phyloP scores from a whole-genome alignment of 2,329 filamentous ascomycete species.

The Pseudovirgaria hyperparasitica region DNA sequence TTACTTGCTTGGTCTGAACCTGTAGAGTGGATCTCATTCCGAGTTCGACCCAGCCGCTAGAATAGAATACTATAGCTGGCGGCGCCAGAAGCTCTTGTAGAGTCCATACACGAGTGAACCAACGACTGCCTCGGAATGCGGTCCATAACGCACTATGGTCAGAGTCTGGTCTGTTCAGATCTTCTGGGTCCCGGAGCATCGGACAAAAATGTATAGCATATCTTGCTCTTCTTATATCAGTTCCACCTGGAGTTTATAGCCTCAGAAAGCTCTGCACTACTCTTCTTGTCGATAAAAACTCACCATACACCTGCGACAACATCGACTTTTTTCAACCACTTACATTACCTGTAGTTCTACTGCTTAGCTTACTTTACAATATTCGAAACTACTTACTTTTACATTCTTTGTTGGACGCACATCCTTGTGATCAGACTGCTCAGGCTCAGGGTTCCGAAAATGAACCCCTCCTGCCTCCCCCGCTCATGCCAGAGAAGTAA shows the following conservation, averaged over 20 bases:
- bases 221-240: constrained; percentile 4
- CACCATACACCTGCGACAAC: constrained; percentile 3
- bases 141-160: too few relatives aligned
- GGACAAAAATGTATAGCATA: constrained; percentile 4
- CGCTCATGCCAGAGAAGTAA: constrained; percentile 5
- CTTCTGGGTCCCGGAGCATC: constrained; percentile 4
- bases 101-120: constrained; percentile 4
- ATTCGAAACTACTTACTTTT: constrained; percentile 6
- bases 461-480: constrained; percentile 1
- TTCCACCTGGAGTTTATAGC: constrained; percentile 7
- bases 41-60: constrained; percentile 3
- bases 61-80: constrained; percentile 5
- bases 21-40: constrained; percentile 3
- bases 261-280: constrained; percentile 5
- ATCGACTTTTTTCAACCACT: constrained; percentile 1
- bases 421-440: constrained; percentile 6
- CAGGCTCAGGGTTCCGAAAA: constrained; percentile 4
- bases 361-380: constrained; percentile 3
- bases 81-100: constrained; percentile 5
- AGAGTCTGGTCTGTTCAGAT: too few relatives aligned
- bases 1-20: too few relatives aligned
- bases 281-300: constrained; percentile 7
- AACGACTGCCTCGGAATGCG: constrained; percentile 4
- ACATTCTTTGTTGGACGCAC: constrained; percentile 6
- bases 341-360: constrained; percentile 1